Base-by-base conservation (phyloP, 768 basidiomycete species). In the Phylloporus sp. region DNA sequence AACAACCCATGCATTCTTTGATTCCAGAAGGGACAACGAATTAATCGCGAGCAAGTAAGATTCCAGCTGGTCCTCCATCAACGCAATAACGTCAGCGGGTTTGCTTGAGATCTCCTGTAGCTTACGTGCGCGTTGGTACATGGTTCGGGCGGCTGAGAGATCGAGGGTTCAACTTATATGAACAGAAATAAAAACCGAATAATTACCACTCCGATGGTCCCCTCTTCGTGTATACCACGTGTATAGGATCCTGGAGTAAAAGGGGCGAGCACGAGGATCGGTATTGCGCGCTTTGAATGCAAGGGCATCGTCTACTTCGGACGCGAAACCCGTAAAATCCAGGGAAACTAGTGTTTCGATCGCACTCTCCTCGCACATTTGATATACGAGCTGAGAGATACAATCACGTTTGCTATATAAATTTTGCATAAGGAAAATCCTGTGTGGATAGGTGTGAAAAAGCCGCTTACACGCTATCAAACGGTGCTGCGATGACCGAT, bases 211-310 rank as follows among this genome's bases (percentile, higher is more conserved):
- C 46, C 92, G 82, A 71, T 94, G 93, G 67, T 97, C 93, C 24
- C 90, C 89, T 66, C 90, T 78, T 50, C 80, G 78, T 59, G 87
- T 80, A 67, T 93, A 87, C 93, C 93, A 98, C 42, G 91, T 86
- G 70, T 97, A 95, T n/a, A 98, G 72, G 48, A 98, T 91, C 61
- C 84, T 81, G 31, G 92, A 85, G 73, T 95, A 98, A 63, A 83
- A 85, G 0, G 95, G 95, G 32, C 78, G 80, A 34, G 85, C 72
- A 39, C 90, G 81, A 44, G 95, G 93, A 71, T 99, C 91, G 16
- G 86, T 86, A 67, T 97, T 95, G 54, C 95, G 82, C 7, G 93
- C 90, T 68, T 97, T 95, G 76, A 95, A 97, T 18, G 88, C 80
- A 36, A 99, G 75, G 15, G 87, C 84, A 38, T 81, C 83, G 72